A percentile compares a stretch with the other conserved stretches of the same genome.
Evolutionary conservation across 768 basidiomycete species (phyloP).

Genomic region (Leccinum variicolor): DNA sequence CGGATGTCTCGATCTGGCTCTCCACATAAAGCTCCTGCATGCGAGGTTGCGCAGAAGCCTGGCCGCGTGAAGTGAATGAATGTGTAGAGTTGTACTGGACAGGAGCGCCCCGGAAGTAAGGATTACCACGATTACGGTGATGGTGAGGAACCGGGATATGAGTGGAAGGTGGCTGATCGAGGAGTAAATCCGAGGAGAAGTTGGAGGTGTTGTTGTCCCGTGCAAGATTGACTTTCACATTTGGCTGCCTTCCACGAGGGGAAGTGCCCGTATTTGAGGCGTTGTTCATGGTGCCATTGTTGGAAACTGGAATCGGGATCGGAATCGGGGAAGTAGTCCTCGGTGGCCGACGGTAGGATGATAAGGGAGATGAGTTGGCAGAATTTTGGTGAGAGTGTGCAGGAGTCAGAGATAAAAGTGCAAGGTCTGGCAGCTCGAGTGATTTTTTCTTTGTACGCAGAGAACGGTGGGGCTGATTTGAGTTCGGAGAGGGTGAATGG

Average conservation of each 20-base stretch:
- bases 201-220: conserved; percentile 28
- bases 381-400: conserved; percentile 34
- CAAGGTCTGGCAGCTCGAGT: conserved; percentile 74
- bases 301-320: conserved; percentile 40
- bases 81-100: conserved; percentile 43
- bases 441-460: conserved; percentile 68
- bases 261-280: conserved; percentile 35
- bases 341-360: conserved; percentile 36
- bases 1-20: conserved; percentile 31
- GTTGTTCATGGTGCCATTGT: conserved; percentile 37
- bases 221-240: conserved; percentile 26
- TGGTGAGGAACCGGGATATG: conserved; percentile 36
- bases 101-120: conserved; percentile 34
- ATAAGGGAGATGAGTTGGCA: conserved; percentile 40
- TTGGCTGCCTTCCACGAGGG: conserved; percentile 32
- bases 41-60: conserved; percentile 34
- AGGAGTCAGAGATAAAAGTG: conserved; percentile 46
- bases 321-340: conserved; percentile 49
- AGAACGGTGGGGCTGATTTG: conserved; percentile 52
- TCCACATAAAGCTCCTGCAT: conserved; percentile 46
- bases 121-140: conserved; percentile 29
- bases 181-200: conserved; percentile 37
- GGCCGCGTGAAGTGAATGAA: conserved; percentile 36
- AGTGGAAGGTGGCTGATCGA: conserved; percentile 42
- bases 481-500: conserved; percentile 39